A percentile compares a stretch with the other conserved stretches of the same genome.
phyloP scores from a whole-genome alignment of 1,284 basidiomycete species.

The Trichosporon coremiiforme region DNA sequence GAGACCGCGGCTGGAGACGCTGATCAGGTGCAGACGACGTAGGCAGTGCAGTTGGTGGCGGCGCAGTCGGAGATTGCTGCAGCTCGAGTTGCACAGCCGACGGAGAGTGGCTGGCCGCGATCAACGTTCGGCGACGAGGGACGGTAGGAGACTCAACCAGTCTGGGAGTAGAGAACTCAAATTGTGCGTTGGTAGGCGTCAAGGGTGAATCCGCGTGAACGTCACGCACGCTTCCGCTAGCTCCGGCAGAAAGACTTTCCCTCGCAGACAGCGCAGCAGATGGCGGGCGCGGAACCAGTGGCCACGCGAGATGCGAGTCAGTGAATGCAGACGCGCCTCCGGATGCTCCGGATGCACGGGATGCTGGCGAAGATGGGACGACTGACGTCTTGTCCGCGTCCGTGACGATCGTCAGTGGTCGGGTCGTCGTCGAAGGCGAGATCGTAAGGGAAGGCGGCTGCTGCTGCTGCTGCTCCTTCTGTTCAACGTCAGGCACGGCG shows the following conservation, averaged over 20 bases:
- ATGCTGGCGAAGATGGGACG: conserved; percentile 13
- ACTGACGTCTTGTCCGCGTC: conserved; percentile 10
- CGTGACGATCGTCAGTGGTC: conserved; percentile 4
- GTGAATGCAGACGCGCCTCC: not conserved
- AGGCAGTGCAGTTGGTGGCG: not conserved
- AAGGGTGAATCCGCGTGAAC: conserved; percentile 24
- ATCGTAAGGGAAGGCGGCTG: conserved; percentile 13
- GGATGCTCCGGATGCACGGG: conserved; percentile 16
- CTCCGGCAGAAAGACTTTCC: too few relatives aligned
- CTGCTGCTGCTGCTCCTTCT: not conserved
- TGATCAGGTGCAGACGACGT: not conserved
- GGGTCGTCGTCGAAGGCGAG: conserved; percentile 8
- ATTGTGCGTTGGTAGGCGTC: conserved; percentile 25
- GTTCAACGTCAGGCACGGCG: not conserved
- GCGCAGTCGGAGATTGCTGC: conserved; percentile 15
- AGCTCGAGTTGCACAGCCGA: conserved; percentile 17
- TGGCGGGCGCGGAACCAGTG: conserved; percentile 8
- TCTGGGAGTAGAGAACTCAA: conserved; percentile 32
- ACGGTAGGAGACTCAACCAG: conserved; percentile 42
- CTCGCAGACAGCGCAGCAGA: conserved; percentile 8
- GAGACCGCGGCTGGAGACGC: not conserved
- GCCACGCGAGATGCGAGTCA: conserved; percentile 13
- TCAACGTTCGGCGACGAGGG: conserved; percentile 43
- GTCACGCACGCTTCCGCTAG: conserved; percentile 16
- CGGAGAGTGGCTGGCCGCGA: conserved; percentile 32